A percentile compares a stretch with the other conserved stretches of the same genome.
Conservation (phyloP, 148 eudicot species). For the Rhododendron griersonianum region DNA sequence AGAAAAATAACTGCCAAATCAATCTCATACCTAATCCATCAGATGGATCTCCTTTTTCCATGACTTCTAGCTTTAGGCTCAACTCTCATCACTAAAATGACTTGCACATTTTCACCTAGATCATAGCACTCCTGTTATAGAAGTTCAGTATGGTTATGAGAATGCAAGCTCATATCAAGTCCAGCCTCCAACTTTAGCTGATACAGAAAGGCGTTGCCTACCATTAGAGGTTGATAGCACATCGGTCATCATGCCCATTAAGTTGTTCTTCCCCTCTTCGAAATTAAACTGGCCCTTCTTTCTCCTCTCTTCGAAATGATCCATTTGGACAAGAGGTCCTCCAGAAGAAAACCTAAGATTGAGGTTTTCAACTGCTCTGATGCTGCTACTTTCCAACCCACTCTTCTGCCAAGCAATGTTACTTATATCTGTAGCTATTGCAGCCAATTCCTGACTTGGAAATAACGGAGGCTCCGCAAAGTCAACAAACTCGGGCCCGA, state of each 20-base stretch:
- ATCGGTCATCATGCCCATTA: conserved; percentile 17
- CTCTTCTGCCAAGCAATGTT: conserved; percentile 59
- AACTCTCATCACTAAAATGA: not conserved
- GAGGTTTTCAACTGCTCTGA: conserved; percentile 17
- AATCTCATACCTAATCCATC: not conserved
- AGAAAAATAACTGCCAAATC: not conserved
- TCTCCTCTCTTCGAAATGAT: conserved; percentile 13
- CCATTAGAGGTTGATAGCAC: conserved; percentile 9
- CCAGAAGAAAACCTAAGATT: conserved; percentile 13
- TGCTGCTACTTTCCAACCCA: conserved; percentile 38
- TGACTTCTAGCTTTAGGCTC: not conserved
- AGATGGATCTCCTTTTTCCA: not conserved
- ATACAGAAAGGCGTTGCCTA: conserved; percentile 11
- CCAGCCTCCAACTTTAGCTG: conserved; percentile 19
- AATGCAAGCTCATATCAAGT: not conserved
- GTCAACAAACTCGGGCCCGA: conserved; percentile 65
- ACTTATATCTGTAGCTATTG: conserved; percentile 57
- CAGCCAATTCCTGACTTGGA: conserved; percentile 49
- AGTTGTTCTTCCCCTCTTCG: conserved; percentile 25
- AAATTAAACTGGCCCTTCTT: conserved; percentile 13
- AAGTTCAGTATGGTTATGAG: not conserved
- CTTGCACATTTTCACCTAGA: not conserved
- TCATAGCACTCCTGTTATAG: not conserved
- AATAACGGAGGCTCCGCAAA: conserved; percentile 39
- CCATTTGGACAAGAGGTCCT: conserved; percentile 15